Evolutionary conservation across 768 basidiomycete species (phyloP), one percentile per base, ranked within the genome.

Genomic region (Polyporus arcularius): DNA sequence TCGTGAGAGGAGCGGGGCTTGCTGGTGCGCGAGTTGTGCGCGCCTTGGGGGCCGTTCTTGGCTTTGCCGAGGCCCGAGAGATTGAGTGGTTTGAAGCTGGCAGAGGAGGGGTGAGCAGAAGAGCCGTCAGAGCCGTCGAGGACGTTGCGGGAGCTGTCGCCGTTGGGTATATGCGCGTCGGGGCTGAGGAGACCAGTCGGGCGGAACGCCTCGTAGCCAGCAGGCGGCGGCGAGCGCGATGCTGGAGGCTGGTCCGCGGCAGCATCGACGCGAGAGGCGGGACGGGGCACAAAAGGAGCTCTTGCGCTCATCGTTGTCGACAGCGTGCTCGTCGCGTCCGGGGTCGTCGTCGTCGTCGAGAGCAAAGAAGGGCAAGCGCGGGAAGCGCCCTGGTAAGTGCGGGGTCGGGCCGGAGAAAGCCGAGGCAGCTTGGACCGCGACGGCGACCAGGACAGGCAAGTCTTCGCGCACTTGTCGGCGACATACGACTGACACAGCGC

Each of bases 41-140:
- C 4, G 31, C 7, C 32, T 38, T 57, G 57, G 48, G 51, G 3
- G 16, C 45, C 46, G 18, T 42, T 48, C 39, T 65, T 64, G 31
- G 58, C 61, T 43, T 63, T 63, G 6, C 56, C 42, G 21, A 71
- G 53, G 5, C 57, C 55, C 10, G 66, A 60, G n/a, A 70, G 50
- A 48, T 71, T 71, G 39, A 70, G 64, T 47, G 70, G 70, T 53
- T 66, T 71, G 61, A 66, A 67, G 18, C 32, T 64, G 10, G 53
- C 55, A 16, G 47, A 47, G 66, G 55, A 45, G 49, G 21, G 14
- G 12, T 38, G 21, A 32, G 28, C 5, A 21, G 39, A 26, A 39
- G 48, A 32, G 26, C 32, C 38, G 30, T 46, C 14, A 30, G 51
- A 30, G 31, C 21, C 35, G 9, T 15, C 18, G 38, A 51, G 16